Base-by-base conservation (phyloP, 345 rosid genomes). In the Heritiera littoralis region DNA sequence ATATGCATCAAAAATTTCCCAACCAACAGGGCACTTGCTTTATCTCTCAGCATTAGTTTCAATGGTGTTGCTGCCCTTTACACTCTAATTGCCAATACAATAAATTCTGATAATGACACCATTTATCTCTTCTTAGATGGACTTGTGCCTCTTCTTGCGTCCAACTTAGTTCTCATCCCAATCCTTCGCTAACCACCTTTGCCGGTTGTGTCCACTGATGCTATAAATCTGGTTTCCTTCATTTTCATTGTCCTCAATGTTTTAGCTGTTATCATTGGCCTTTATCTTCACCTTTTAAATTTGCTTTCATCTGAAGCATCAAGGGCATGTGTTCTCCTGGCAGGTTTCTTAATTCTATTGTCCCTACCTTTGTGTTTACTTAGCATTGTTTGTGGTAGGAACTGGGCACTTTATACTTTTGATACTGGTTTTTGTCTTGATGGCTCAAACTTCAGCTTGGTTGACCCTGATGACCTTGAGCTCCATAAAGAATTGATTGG, bases 41-140 rank as follows among this genome's bases (percentile, higher is more conserved):
- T 92, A 9, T 91, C 98, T 75, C 90, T 94, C 17, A 84, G 90
- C 54, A 89, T 88, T 72, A 87, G 98, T 79, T 94, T 89, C 85
- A 90, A 90, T 64, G 97, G 97, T 9, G 86, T 94, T 68, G 97
- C 97, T 23, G 97, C 95, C 0, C 79, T 94, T 35, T 94, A 92
- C 84, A 87, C 91, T 4, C 90, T 94, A 35, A 80, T 87, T 23
- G 91, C 91, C 88, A 89, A 88, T 75, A 88, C 97, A 9, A 86
- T 91, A 43, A 51, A 87, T 81, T 82, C 90, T 2, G 30, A 72
- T 0, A 71, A 85, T 11, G 83, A 85, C 68, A 82, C 88, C 69
- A 32, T 92, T 45, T 94, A 90, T 77, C 94, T 89, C 61, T 82
- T 92, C 64, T 75, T 89, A 59, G 92, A 92, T 49, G 89, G 95